Base-by-base conservation (phyloP, 1,284 basidiomycete genomes). In the Apiotrichum siamense region DNA sequence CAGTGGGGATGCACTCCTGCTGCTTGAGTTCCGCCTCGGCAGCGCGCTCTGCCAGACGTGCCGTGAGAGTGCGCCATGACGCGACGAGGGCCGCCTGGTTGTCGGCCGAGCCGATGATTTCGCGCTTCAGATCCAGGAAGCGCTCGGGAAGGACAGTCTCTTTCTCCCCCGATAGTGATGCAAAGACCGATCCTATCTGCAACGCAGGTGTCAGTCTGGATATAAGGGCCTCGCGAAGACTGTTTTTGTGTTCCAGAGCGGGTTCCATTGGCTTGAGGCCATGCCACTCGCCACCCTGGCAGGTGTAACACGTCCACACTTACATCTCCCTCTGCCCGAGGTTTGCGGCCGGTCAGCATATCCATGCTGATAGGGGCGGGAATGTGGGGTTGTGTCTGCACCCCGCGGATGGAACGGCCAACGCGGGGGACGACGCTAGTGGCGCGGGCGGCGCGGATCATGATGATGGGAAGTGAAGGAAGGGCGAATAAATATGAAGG, bases 91-190 rank as follows among this genome's bases (percentile, higher is more conserved):
- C 60, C 15, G 81, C 79, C n/a, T 69, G 75, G 69, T 80, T 68
- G 25, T 62, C 61, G 25, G 58, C 65, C 32, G 66, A 60, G 15
- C 66, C 67, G 20, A 67, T 67, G 40, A 68, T 63, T n/a, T 84
- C 64, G 35, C 78, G 78, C 74, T 87, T 87, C 32, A 87, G 67
- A 12, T 79, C 76, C 0, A 77, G 65, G 55, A 86, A 87, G 0
- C 83, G 78, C 9, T 74, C 58, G 0, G 84, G 83, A 3, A 86
- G 76, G 1, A 64, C 63, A 1, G 58, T 65, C 17, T 70, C 67
- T 2, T 68, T 62, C 50, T 78, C 77, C 11, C 75, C 73, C 2
- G 78, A 77, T 7, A 83, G 71, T 0, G 80, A 80, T 1, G 79
- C 75, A 63, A 84, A 85, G 29, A 84, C 79, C 15, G 77, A 75